Conservation (phyloP, 2,329 filamentous ascomycete species). For the Talaromyces sp. region DNA sequence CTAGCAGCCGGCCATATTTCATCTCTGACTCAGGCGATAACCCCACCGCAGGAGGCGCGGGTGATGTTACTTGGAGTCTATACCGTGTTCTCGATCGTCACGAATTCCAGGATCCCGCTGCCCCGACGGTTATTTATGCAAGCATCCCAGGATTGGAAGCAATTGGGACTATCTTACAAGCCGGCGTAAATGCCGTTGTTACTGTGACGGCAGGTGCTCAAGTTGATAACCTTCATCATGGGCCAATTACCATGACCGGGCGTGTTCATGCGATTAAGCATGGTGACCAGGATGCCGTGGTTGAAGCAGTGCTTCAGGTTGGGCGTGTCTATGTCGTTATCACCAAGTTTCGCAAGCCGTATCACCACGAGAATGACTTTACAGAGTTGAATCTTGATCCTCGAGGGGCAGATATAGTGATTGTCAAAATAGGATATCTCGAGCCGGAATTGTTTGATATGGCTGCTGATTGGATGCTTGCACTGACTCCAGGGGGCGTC, state of each 20-base stretch:
- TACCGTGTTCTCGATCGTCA: slow-evolving; percentile 49
- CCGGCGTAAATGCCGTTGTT: slow-evolving; percentile 51
- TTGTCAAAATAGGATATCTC: slow-evolving; percentile 61
- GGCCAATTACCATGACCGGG: slow-evolving; percentile 56
- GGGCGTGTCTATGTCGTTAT: slow-evolving; percentile 57
- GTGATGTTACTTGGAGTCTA: slow-evolving; percentile 58
- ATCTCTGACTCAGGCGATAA: slow-evolving; percentile 61
- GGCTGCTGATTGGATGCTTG: slow-evolving; percentile 59
- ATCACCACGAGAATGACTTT: slow-evolving; percentile 58
- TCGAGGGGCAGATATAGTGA: slow-evolving; percentile 53
- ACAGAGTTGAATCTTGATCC: slow-evolving; percentile 52
- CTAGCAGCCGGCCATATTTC: slow-evolving; percentile 51
- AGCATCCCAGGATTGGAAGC: slow-evolving; percentile 55
- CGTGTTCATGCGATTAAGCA: slow-evolving; percentile 54
- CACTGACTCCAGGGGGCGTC: slow-evolving; percentile 57
- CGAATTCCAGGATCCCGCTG: slow-evolving; percentile 46
- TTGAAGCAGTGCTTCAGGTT: slow-evolving; percentile 55
- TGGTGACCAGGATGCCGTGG: slow-evolving; percentile 52
- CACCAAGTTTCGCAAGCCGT: slow-evolving; percentile 57
- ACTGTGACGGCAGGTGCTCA: slow-evolving; percentile 57
- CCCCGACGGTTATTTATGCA: slow-evolving; percentile 55
- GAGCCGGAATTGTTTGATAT: slow-evolving; percentile 59
- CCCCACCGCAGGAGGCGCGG: slow-evolving; percentile 58
- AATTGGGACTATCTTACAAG: slow-evolving; percentile 45
- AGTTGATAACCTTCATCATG: slow-evolving; percentile 53